Conservation (phyloP, 2,329 filamentous ascomycete genomes). For the Akanthomyces lecanii region DNA sequence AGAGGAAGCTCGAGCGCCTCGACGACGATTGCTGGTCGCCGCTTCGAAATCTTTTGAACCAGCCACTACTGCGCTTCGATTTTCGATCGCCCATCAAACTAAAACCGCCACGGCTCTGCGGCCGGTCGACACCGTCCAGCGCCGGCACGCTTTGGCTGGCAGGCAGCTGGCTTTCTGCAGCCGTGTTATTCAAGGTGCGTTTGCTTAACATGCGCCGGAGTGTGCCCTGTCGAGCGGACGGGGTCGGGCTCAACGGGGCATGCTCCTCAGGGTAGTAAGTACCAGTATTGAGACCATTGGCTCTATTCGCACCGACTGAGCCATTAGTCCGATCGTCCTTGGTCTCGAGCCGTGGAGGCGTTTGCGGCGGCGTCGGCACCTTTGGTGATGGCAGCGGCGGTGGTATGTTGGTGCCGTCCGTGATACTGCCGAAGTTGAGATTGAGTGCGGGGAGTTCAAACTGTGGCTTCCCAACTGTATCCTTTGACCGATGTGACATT, state of each 20-base stretch:
- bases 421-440: constrained; percentile 55
- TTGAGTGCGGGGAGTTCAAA: constrained; percentile 57
- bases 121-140: constrained; percentile 36
- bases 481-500: constrained; percentile 15
- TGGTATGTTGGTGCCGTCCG: constrained; percentile 58
- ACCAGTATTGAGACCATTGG: constrained; percentile 43
- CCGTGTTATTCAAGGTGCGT: constrained; percentile 50
- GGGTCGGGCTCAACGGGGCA: constrained; percentile 47
- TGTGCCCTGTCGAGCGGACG: constrained; percentile 50
- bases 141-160: constrained; percentile 32
- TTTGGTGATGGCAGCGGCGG: constrained; percentile 55
- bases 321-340: constrained; percentile 12
- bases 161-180: constrained; percentile 45
- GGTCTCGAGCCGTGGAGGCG: constrained; percentile 27
- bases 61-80: constrained; percentile 53
- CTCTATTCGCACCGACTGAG: constrained; percentile 20
- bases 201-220: constrained; percentile 56
- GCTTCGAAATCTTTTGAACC: constrained; percentile 52
- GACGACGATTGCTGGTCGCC: constrained; percentile 31
- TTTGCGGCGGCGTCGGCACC: constrained; percentile 41
- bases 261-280: constrained; percentile 50
- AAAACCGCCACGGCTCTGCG: constrained; percentile 47
- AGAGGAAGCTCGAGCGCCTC: constrained; percentile 41
- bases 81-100: constrained; percentile 50
- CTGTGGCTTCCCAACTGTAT: constrained; percentile 25